phyloP scores from a whole-genome alignment of 352 stramenopile species.

The Globisporangium apiculatum region DNA sequence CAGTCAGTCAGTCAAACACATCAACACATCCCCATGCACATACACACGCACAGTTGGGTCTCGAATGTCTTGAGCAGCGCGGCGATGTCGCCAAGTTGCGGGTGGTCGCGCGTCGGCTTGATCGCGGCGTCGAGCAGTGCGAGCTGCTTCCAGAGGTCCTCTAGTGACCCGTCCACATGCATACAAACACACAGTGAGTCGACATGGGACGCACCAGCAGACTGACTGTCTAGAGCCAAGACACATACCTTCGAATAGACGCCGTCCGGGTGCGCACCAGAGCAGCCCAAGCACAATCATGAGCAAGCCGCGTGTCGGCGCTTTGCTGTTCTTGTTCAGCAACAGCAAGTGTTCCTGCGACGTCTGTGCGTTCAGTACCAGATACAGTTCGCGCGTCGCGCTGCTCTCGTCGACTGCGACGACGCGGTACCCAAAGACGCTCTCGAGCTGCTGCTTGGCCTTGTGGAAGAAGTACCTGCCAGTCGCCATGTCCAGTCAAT shows the following conservation, averaged over 20 bases:
- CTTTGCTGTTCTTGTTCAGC: conserved; percentile 71
- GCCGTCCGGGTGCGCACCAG: conserved; percentile 60
- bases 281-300: conserved; percentile 82
- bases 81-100: conserved; percentile 63
- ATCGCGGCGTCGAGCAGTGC: conserved; percentile 53
- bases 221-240: background rate
- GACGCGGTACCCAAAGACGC: conserved; percentile 69
- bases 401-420: conserved; percentile 60
- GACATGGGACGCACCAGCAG: background rate
- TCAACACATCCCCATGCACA: too few species aligned
- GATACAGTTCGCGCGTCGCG: conserved; percentile 59
- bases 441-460: conserved; percentile 72
- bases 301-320: conserved; percentile 50
- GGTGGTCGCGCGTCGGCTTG: conserved; percentile 50
- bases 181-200: background rate
- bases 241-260: conserved; percentile 56
- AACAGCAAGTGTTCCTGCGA: conserved; percentile 69
- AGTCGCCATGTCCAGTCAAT: background rate
- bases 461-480: conserved; percentile 63
- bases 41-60: conserved; percentile 50
- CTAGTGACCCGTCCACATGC: conserved; percentile 14
- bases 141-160: conserved; percentile 77
- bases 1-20: background rate
- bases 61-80: conserved; percentile 75
- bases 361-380: conserved; percentile 64